phyloP scores from a whole-genome alignment of 2,329 filamentous ascomycete species.

The Calonectria pteridis region DNA sequence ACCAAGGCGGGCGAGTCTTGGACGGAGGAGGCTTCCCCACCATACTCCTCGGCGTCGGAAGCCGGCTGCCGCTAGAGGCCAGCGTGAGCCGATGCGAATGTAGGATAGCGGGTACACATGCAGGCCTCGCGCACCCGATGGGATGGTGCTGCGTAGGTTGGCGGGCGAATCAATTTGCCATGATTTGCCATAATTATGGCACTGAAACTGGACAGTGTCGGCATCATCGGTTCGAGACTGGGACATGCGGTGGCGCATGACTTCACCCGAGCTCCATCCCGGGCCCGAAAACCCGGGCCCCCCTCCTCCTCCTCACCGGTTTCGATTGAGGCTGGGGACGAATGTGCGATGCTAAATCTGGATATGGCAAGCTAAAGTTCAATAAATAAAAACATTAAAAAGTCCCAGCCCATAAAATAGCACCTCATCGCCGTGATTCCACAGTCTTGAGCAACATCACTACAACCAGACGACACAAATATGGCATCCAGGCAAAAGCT shows the following conservation, averaged over 20 bases:
- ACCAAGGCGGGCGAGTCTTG: neutral
- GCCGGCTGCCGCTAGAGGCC: neutral
- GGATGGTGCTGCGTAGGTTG: neutral
- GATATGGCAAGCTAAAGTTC: neutral
- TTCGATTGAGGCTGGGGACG: neutral
- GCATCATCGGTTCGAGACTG: neutral
- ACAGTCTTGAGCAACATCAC: neutral
- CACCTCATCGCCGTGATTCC: too few relatives aligned
- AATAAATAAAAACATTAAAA: neutral
- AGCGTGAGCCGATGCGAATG: neutral
- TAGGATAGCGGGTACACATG: neutral
- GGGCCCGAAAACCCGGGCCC: conserved; percentile 3
- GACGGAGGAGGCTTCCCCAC: neutral
- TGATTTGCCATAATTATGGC: neutral
- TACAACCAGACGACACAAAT: neutral
- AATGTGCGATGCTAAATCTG: neutral
- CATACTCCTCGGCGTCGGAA: conserved; percentile 5
- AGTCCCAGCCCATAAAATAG: neutral
- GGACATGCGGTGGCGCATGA: neutral
- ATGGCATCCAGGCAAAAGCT: conserved; percentile 29
- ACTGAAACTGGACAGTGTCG: neutral
- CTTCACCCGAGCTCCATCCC: neutral
- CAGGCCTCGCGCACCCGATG: neutral
- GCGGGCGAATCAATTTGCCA: neutral
- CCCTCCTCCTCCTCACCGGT: neutral